phyloP scores from a whole-genome alignment of 306 rosid genomes.

The Begonia peltatifolia region DNA sequence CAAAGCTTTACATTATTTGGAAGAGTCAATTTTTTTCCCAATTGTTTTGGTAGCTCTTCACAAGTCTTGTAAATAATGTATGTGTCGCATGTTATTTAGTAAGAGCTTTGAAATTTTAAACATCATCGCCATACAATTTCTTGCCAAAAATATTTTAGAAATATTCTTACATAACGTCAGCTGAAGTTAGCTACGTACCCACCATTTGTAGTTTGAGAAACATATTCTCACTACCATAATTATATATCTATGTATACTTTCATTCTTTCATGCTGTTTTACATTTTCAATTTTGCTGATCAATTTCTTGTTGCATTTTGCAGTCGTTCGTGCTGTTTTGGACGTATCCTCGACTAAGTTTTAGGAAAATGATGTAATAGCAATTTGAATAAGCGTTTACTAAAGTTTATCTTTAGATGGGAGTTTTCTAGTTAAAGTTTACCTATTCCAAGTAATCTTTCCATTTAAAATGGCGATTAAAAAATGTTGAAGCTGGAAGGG shows the following conservation, averaged over 20 bases:
- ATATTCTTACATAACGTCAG: too few relatives aligned
- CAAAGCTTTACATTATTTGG: too few relatives aligned
- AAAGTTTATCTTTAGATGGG: not conserved
- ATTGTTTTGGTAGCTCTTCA: too few relatives aligned
- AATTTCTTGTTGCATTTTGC: conserved; percentile 23
- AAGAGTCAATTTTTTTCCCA: too few relatives aligned
- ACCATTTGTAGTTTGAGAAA: too few relatives aligned
- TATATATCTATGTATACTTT: not conserved
- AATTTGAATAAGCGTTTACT: not conserved
- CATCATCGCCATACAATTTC: too few relatives aligned
- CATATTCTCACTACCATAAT: not conserved
- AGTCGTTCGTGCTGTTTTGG: conserved; percentile 98
- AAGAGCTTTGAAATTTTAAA: too few relatives aligned
- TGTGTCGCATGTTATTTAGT: too few relatives aligned
- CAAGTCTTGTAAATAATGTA: too few relatives aligned
- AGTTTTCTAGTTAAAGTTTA: too few relatives aligned
- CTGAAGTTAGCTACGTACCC: too few relatives aligned
- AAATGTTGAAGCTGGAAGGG: not conserved
- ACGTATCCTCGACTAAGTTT: conserved; percentile 59
- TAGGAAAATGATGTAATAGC: not conserved
- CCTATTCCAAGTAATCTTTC: not conserved
- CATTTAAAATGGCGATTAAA: not conserved
- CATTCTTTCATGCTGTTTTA: not conserved
- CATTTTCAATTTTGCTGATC: not conserved
- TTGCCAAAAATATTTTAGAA: too few relatives aligned